These are phyloP conservation scores for Trichosporon faecale DNA, from an alignment of 1,284 basidiomycete species.

Conservation along the genomic window DNA sequence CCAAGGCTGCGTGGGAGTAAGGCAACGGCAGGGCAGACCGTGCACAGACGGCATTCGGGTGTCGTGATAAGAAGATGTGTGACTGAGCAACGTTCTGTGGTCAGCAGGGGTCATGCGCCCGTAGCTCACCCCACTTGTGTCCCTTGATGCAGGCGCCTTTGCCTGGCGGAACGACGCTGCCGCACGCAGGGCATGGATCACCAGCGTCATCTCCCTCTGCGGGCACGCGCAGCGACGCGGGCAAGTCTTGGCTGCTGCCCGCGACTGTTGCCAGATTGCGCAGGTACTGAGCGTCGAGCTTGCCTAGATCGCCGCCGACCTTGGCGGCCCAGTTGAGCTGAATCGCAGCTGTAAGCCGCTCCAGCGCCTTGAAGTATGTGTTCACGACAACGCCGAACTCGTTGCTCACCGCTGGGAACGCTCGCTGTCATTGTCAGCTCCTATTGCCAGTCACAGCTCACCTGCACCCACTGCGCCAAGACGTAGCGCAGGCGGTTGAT, in stretches of 20 bases:
- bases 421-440: conserved; percentile 7
- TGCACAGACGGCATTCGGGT: conserved; percentile 41
- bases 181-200: conserved; percentile 23
- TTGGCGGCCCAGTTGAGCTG: conserved; percentile 1
- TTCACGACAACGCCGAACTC: not conserved
- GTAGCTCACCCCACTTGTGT: conserved; percentile 43
- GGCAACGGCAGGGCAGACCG: conserved; percentile 41
- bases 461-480: conserved; percentile 28
- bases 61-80: conserved; percentile 40
- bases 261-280: conserved; percentile 6
- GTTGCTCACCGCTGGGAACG: not conserved
- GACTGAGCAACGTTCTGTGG: conserved; percentile 36
- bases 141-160: conserved; percentile 29
- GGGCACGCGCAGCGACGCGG: not conserved
- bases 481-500: conserved; percentile 24
- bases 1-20: conserved; percentile 26
- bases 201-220: not conserved
- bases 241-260: conserved; percentile 5
- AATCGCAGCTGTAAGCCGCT: not conserved
- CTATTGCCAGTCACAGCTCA: not conserved
- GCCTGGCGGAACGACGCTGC: conserved; percentile 12
- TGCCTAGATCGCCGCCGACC: not conserved
- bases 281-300: conserved; percentile 17
- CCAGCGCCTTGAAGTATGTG: not conserved
- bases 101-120: not conserved